These are phyloP conservation scores for Aspergillus taichungensis DNA, from an alignment of 495 filamentous ascomycete species.

Conservation along the genomic window DNA sequence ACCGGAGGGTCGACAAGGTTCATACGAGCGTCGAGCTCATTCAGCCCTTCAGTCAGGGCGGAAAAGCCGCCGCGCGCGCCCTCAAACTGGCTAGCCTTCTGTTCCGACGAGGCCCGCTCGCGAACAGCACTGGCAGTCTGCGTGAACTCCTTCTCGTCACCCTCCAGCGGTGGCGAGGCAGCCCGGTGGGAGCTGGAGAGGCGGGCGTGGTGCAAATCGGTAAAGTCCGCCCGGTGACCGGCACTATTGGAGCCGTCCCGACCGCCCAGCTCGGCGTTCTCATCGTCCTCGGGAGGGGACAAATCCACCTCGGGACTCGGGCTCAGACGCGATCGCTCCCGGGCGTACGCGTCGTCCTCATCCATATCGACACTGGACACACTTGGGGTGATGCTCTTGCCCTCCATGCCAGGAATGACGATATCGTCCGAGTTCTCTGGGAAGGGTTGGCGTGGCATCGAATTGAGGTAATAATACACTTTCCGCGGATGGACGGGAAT, in stretches of 20 bases:
- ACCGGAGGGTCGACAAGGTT: slow-evolving; percentile 24
- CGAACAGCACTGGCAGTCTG: slow-evolving; percentile 84
- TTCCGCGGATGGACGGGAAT: slow-evolving; percentile 86
- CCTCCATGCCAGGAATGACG: slow-evolving; percentile 29
- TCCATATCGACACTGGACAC: slow-evolving; percentile 66
- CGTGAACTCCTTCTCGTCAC: slow-evolving; percentile 94
- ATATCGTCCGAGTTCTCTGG: slow-evolving; percentile 59
- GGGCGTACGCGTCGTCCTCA: slow-evolving; percentile 59
- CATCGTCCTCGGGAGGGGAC: slow-evolving; percentile 75
- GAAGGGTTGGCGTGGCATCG: slow-evolving; percentile 69
- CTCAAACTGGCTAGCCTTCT: slow-evolving; percentile 33
- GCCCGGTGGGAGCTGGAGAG: slow-evolving; percentile 58
- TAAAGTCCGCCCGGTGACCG: slow-evolving; percentile 49
- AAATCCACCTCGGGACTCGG: slow-evolving; percentile 91
- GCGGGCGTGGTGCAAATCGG: slow-evolving; percentile 31
- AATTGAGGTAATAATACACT: slow-evolving; percentile 93
- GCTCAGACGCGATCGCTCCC: slow-evolving; percentile 66
- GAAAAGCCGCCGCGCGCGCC: slow-evolving; percentile 20
- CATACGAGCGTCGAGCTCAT: slow-evolving; percentile 23
- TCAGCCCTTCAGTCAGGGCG: slow-evolving; percentile 29
- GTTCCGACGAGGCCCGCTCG: slow-evolving; percentile 51
- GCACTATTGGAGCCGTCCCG: slow-evolving; percentile 36
- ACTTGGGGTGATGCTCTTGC: slow-evolving; percentile 68
- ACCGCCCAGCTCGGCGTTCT: slow-evolving; percentile 44
- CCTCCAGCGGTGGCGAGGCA: slow-evolving; percentile 79